These are phyloP conservation scores for Primulina huaijiensis DNA, from an alignment of 257 asterid genomes.

Conservation along the genomic window DNA sequence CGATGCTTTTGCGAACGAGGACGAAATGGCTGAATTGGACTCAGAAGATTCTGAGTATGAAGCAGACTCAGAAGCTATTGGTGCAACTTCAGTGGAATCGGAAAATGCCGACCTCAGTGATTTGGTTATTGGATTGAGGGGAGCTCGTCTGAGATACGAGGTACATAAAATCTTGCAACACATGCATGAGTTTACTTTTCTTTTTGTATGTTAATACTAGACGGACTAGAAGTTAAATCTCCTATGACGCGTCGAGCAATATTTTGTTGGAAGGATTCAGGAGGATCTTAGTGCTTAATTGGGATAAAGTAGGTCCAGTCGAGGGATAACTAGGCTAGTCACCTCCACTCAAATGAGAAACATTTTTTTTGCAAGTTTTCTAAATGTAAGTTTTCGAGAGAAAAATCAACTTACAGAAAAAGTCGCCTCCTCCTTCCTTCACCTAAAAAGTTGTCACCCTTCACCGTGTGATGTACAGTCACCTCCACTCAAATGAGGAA, in stretches of 20 bases:
- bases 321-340: not conserved
- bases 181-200: slow-evolving; percentile 1
- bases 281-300: not conserved
- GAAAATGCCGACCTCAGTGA: slow-evolving; percentile 51
- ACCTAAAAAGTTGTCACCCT: not conserved
- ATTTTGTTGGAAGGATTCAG: not conserved
- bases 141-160: slow-evolving; percentile 60
- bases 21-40: slow-evolving; percentile 61
- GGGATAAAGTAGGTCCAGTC: not conserved
- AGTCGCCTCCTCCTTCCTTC: not conserved
- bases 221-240: too few species aligned
- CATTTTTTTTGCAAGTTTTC: not conserved
- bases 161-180: slow-evolving; percentile 30
- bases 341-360: not conserved
- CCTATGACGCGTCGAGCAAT: not conserved
- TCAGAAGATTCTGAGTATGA: slow-evolving; percentile 63
- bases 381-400: not conserved
- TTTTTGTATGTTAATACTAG: not conserved
- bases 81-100: slow-evolving; percentile 27
- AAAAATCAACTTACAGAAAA: not conserved
- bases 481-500: too few species aligned
- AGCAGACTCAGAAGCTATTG: slow-evolving; percentile 46
- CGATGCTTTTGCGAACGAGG: slow-evolving; percentile 45
- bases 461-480: not conserved
- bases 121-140: slow-evolving; percentile 63